These are phyloP conservation scores for Dactylellina cionopaga DNA, from an alignment of 2,329 filamentous ascomycete species.

Conservation along the genomic window DNA sequence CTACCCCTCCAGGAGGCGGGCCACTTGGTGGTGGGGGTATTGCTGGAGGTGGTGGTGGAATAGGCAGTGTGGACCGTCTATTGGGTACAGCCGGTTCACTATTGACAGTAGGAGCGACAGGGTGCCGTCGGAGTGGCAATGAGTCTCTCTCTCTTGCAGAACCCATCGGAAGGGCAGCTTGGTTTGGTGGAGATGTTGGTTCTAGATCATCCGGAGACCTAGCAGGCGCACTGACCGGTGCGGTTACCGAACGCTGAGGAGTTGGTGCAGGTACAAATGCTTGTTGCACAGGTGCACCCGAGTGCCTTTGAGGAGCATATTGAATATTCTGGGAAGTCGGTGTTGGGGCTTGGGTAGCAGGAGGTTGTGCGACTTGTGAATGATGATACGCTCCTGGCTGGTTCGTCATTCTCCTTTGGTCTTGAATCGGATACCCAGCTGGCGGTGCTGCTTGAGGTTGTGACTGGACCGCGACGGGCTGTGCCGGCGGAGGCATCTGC, in stretches of 20 bases:
- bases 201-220: slow-evolving; percentile 44
- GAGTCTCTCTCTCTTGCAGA: slow-evolving; percentile 44
- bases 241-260: slow-evolving; percentile 10
- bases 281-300: slow-evolving; percentile 14
- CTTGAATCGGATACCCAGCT: slow-evolving; percentile 38
- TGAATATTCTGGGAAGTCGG: slow-evolving; percentile 29
- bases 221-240: slow-evolving; percentile 16
- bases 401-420: slow-evolving; percentile 32
- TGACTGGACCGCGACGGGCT: slow-evolving; percentile 9
- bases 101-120: slow-evolving; percentile 4
- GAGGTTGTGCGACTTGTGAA: slow-evolving; percentile 12
- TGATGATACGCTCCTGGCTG: slow-evolving; percentile 40
- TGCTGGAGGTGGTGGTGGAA: slow-evolving; percentile 26
- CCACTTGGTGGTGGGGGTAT: slow-evolving; percentile 50
- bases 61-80: slow-evolving; percentile 52
- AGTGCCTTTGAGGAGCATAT: slow-evolving; percentile 40
- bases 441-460: slow-evolving; percentile 11
- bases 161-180: slow-evolving; percentile 25
- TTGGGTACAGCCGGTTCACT: slow-evolving; percentile 23
- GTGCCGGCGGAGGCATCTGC: slow-evolving; percentile 23
- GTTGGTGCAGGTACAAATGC: slow-evolving; percentile 10
- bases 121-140: slow-evolving; percentile 33
- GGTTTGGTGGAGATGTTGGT: slow-evolving; percentile 31
- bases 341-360: slow-evolving; percentile 14
- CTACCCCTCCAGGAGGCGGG: slow-evolving; percentile 24